Evolutionary conservation across 768 basidiomycete genomes (phyloP).

Genomic region (Pleurotus salmoneostramineus): DNA sequence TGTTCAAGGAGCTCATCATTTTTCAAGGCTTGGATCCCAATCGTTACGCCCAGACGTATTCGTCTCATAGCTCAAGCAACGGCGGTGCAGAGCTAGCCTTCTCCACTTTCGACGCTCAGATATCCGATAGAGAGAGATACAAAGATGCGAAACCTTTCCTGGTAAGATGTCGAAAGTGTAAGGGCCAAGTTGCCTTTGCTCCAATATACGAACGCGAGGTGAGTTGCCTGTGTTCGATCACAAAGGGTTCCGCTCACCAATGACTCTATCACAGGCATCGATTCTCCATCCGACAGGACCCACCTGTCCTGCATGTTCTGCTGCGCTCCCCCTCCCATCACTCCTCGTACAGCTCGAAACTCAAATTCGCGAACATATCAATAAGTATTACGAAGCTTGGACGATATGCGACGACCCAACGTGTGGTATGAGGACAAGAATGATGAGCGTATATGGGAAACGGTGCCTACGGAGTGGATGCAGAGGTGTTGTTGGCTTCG

Average conservation of each 20-base stretch:
- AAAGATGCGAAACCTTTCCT: slow-evolving; percentile 67
- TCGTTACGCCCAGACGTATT: slow-evolving; percentile 42
- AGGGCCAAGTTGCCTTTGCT: slow-evolving; percentile 51
- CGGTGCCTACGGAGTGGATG: slow-evolving; percentile 73
- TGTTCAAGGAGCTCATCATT: neutral
- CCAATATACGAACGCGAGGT: slow-evolving; percentile 61
- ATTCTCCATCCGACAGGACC: slow-evolving; percentile 64
- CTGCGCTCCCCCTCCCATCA: slow-evolving; percentile 49
- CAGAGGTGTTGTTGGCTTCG: slow-evolving; percentile 65
- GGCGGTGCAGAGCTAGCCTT: slow-evolving; percentile 42
- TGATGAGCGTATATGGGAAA: slow-evolving; percentile 90
- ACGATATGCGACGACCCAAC: slow-evolving; percentile 82
- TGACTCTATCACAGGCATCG: slow-evolving; percentile 45
- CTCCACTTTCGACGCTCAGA: slow-evolving; percentile 80
- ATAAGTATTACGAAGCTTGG: slow-evolving; percentile 87
- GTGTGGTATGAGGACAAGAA: slow-evolving; percentile 82
- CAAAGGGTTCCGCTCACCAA: neutral
- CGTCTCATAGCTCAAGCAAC: neutral
- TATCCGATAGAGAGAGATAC: slow-evolving; percentile 87
- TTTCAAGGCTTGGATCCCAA: slow-evolving; percentile 50
- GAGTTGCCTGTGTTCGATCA: slow-evolving; percentile 12
- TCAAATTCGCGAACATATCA: slow-evolving; percentile 76
- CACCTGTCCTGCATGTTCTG: slow-evolving; percentile 65
- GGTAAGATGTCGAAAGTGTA: slow-evolving; percentile 76
- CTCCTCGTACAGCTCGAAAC: slow-evolving; percentile 82